Conservation (phyloP, 2,329 filamentous ascomycete genomes). For the Capronia americana region DNA sequence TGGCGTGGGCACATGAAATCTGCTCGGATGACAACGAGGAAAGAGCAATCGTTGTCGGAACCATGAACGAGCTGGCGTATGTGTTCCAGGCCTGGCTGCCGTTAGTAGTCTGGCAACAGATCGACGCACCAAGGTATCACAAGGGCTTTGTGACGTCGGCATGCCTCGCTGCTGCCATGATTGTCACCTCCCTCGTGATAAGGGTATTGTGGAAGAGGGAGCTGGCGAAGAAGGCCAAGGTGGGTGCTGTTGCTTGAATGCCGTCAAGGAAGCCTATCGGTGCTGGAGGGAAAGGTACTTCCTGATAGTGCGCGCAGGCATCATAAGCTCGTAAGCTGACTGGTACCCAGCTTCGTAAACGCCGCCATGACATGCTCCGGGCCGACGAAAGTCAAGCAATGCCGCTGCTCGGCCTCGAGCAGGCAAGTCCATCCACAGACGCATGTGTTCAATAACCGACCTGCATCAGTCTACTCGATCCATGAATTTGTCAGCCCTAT, state of each 20-base stretch:
- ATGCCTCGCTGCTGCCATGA: constrained; percentile 40
- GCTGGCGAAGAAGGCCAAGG: constrained; percentile 42
- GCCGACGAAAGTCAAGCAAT: not conserved
- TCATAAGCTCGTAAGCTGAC: not conserved
- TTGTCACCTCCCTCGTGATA: constrained; percentile 53
- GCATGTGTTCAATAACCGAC: not conserved
- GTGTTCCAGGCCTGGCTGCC: constrained; percentile 74
- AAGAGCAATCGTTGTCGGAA: constrained; percentile 65
- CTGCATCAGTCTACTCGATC: not conserved
- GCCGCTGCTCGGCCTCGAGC: not conserved
- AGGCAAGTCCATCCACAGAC: not conserved
- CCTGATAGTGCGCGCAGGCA: not conserved
- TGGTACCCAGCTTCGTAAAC: not conserved
- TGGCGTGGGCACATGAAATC: constrained; percentile 64
- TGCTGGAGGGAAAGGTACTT: not conserved
- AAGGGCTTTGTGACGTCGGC: constrained; percentile 67
- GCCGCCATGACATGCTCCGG: not conserved
- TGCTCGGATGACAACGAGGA: constrained; percentile 47
- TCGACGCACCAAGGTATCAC: constrained; percentile 64
- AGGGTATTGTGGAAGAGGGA: constrained; percentile 52
- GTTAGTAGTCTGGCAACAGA: constrained; percentile 62
- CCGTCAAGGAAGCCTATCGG: not conserved
- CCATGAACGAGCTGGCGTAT: constrained; percentile 74
- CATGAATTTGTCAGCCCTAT: not conserved
- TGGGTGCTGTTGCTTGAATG: constrained; percentile 13